These are phyloP conservation scores for Talaromyces islandicus DNA, from an alignment of 2,329 filamentous ascomycete genomes.

Conservation along the genomic window DNA sequence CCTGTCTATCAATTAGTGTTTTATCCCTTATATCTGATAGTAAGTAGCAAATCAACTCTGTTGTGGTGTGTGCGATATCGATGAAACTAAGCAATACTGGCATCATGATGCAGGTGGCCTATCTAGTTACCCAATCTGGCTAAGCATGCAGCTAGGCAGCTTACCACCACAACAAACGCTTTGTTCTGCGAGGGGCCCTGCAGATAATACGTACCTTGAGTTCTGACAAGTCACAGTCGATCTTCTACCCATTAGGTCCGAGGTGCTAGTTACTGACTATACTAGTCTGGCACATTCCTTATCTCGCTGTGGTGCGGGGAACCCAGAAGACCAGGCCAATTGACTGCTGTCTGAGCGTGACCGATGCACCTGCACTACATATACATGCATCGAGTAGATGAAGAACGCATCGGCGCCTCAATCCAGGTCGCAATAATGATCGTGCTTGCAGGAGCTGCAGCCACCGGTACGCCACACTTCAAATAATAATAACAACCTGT, in stretches of 20 bases:
- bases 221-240: too few species aligned
- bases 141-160: background rate
- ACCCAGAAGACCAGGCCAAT: background rate
- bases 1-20: background rate
- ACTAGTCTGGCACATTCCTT: background rate
- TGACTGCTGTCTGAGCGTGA: background rate
- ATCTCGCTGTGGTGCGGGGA: background rate
- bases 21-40: background rate
- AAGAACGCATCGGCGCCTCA: background rate
- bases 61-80: background rate
- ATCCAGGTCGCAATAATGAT: background rate
- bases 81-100: too few species aligned
- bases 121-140: conserved; percentile 2
- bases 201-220: too few species aligned
- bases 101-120: background rate
- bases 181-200: background rate
- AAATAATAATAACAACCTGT: background rate
- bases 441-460: background rate
- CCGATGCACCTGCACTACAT: background rate
- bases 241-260: too few species aligned
- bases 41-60: background rate
- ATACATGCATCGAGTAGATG: background rate
- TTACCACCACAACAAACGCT: background rate
- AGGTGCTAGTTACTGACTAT: background rate
- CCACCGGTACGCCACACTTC: background rate